Evolutionary conservation across 768 basidiomycete species (phyloP).

Genomic region (Russula sp.): DNA sequence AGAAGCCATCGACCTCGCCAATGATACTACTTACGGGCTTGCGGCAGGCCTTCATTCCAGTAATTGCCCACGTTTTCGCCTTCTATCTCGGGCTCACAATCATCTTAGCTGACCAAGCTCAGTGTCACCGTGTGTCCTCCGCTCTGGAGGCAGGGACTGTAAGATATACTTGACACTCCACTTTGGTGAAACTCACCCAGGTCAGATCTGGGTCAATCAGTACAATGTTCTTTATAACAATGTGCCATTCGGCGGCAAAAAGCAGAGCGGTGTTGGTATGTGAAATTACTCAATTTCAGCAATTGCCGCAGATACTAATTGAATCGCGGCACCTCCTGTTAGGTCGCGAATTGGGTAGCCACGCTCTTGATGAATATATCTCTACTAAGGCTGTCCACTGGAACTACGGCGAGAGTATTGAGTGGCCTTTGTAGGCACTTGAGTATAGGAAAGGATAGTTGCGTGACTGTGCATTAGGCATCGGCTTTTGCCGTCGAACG

Average conservation of each 20-base stretch:
- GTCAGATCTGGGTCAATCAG: slow-evolving; percentile 86
- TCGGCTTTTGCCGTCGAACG: background rate
- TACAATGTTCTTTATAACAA: slow-evolving; percentile 80
- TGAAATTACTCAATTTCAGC: slow-evolving; percentile 3
- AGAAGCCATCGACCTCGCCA: slow-evolving; percentile 78
- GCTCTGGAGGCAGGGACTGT: slow-evolving; percentile 87
- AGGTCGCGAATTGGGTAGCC: slow-evolving; percentile 85
- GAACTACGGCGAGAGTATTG: slow-evolving; percentile 77
- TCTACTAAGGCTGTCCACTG: slow-evolving; percentile 79
- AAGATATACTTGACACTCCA: slow-evolving; percentile 25
- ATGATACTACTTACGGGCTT: slow-evolving; percentile 84
- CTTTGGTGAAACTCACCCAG: slow-evolving; percentile 1
- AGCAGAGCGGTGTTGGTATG: slow-evolving; percentile 81
- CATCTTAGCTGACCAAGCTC: slow-evolving; percentile 61
- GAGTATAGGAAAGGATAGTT: background rate
- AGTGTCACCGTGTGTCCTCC: slow-evolving; percentile 84
- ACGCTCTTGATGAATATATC: slow-evolving; percentile 79
- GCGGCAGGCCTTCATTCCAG: slow-evolving; percentile 89
- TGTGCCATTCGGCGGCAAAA: slow-evolving; percentile 94
- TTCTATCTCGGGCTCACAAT: slow-evolving; percentile 16
- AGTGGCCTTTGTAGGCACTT: slow-evolving; percentile 58
- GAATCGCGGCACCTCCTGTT: background rate
- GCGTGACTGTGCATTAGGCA: background rate
- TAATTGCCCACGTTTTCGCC: slow-evolving; percentile 30
- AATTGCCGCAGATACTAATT: background rate